These are phyloP conservation scores for Kondoa malvinella DNA, from an alignment of 768 basidiomycete species.

Conservation along the genomic window DNA sequence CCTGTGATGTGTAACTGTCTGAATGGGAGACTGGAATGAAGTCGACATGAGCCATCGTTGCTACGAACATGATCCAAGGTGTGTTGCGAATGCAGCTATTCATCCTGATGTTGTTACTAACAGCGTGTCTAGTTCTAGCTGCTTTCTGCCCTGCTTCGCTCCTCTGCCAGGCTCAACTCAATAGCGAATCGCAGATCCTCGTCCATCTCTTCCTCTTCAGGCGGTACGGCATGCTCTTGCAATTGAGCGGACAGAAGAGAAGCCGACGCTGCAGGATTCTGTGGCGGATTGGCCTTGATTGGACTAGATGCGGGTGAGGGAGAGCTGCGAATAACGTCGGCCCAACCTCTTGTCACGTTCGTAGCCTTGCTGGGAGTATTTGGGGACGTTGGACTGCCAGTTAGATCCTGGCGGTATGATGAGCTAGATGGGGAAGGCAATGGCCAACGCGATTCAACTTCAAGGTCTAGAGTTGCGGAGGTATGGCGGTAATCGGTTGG, in stretches of 20 bases:
- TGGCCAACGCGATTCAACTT: slow-evolving; percentile 12
- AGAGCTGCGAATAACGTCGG: not conserved
- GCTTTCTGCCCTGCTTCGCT: slow-evolving; percentile 4
- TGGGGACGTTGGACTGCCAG: too few relatives aligned
- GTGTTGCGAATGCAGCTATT: too few relatives aligned
- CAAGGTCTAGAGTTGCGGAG: not conserved
- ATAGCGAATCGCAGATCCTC: slow-evolving; percentile 14
- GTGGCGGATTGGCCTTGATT: not conserved
- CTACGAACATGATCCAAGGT: too few relatives aligned
- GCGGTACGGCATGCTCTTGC: not conserved
- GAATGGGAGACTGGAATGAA: too few relatives aligned
- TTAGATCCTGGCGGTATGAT: not conserved
- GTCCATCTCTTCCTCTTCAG: slow-evolving; percentile 13
- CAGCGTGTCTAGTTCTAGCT: too few relatives aligned
- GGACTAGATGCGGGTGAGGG: not conserved
- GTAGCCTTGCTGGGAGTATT: too few relatives aligned
- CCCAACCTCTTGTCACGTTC: slow-evolving; percentile 5
- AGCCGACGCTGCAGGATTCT: not conserved
- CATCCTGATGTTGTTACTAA: too few relatives aligned
- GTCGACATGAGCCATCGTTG: too few relatives aligned
- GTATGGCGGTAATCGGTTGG: slow-evolving; percentile 6
- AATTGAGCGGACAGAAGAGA: not conserved
- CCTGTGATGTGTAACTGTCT: not conserved
- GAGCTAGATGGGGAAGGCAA: slow-evolving; percentile 9
- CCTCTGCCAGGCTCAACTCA: slow-evolving; percentile 17